A percentile compares a stretch with the other conserved stretches of the same genome.
These are phyloP conservation scores for Lipomyces chichibuensis DNA, from an alignment of 805 yeast species.

Conservation along the genomic window DNA sequence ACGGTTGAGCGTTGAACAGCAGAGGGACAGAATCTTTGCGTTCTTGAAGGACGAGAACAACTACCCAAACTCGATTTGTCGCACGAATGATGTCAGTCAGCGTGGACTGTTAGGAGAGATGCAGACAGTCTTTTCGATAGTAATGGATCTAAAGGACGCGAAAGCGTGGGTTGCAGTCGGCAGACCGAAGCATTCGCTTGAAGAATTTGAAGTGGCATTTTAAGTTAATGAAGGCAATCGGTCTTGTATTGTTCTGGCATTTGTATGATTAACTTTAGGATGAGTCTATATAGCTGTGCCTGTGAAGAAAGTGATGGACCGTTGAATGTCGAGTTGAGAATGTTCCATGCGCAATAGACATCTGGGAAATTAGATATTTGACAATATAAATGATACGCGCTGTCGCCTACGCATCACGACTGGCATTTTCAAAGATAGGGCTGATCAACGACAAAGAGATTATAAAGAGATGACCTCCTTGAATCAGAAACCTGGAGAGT, in stretches of 20 bases:
- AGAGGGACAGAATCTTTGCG: conserved; percentile 28
- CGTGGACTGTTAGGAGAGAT: conserved; percentile 32
- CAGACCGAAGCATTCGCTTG: conserved; percentile 35
- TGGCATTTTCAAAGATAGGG: too few relatives aligned
- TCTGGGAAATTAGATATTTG: too few relatives aligned
- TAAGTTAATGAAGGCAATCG: background rate
- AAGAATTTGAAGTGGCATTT: conserved; percentile 22
- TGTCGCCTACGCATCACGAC: too few relatives aligned
- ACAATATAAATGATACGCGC: too few relatives aligned
- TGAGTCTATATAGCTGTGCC: too few relatives aligned
- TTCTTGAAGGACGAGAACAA: conserved; percentile 38
- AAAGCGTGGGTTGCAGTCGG: conserved; percentile 38
- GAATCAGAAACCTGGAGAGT: too few relatives aligned
- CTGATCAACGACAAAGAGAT: too few relatives aligned
- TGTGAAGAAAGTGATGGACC: too few relatives aligned
- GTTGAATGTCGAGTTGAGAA: too few relatives aligned
- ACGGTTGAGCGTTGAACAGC: conserved; percentile 7
- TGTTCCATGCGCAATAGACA: too few relatives aligned
- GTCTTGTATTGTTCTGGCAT: background rate
- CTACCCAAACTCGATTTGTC: conserved; percentile 40
- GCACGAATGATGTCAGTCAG: conserved; percentile 31
- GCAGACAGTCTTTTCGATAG: conserved; percentile 40
- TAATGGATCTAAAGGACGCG: conserved; percentile 38
- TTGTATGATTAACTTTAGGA: background rate
- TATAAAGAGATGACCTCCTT: too few relatives aligned